Evolutionary conservation across 208 protist genomes (phyloP).

Genomic region (Blastocrithidia nonstop): DNA sequence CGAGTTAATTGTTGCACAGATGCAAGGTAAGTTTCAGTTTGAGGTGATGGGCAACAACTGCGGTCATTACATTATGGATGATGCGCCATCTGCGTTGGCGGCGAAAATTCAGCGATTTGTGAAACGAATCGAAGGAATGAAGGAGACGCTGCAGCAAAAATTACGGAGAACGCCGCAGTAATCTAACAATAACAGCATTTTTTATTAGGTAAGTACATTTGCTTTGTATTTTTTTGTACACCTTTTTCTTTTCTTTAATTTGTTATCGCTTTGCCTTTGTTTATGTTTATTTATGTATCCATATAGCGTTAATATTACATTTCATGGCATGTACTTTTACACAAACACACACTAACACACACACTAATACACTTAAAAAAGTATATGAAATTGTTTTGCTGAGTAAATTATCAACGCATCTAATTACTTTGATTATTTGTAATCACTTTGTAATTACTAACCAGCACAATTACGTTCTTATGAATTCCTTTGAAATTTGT

Average conservation of each 20-base stretch:
- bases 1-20: constrained; percentile 81
- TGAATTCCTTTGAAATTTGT: too few relatives aligned
- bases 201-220: neutral
- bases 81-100: constrained; percentile 39
- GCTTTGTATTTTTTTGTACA: neutral
- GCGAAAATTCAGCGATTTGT: constrained; percentile 50
- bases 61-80: constrained; percentile 88
- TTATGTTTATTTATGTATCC: constrained; percentile 5
- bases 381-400: too few relatives aligned
- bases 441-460: too few relatives aligned
- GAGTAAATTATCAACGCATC: too few relatives aligned
- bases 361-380: neutral
- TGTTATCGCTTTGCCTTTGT: constrained; percentile 3
- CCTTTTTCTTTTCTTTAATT: neutral
- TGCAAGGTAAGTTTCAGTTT: constrained; percentile 92
- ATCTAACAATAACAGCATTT: constrained; percentile 1
- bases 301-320: too few relatives aligned
- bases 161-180: constrained; percentile 9
- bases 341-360: neutral
- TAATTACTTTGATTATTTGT: too few relatives aligned
- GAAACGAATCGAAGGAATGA: constrained; percentile 16
- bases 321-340: neutral
- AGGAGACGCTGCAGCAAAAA: constrained; percentile 25
- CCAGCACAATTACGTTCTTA: too few relatives aligned
- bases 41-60: constrained; percentile 67